Percentiles rank a stretch among this genome's conserved stretches.
Evolutionary conservation across 2,329 filamentous ascomycete species (phyloP).

Genomic region (Aspergillus amoenus): DNA sequence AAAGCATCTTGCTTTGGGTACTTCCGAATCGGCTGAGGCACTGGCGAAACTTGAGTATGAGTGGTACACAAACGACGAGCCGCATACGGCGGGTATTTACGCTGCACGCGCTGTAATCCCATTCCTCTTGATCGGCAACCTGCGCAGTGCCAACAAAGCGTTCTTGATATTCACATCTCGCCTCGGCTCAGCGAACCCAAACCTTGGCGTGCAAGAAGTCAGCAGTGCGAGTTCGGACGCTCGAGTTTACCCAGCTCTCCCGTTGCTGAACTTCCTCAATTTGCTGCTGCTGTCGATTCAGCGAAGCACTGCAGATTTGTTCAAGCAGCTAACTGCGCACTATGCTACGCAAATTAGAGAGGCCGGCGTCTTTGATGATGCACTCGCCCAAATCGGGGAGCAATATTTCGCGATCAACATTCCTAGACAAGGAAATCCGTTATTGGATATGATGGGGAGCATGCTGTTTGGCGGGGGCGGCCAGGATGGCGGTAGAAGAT

Average conservation of each 20-base stretch:
- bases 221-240: conserved; percentile 71
- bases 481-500: conserved; percentile 42
- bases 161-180: conserved; percentile 73
- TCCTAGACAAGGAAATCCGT: conserved; percentile 83
- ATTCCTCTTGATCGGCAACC: conserved; percentile 85
- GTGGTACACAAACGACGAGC: conserved; percentile 89
- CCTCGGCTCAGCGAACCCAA: conserved; percentile 57
- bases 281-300: conserved; percentile 81
- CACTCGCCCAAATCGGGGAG: conserved; percentile 83
- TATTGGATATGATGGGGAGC: conserved; percentile 97
- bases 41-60: conserved; percentile 83
- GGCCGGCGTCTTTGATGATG: conserved; percentile 73
- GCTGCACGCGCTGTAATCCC: conserved; percentile 83
- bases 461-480: conserved; percentile 78
- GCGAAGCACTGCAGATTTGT: conserved; percentile 74
- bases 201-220: conserved; percentile 76
- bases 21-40: conserved; percentile 78
- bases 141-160: conserved; percentile 82
- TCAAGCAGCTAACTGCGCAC: conserved; percentile 76
- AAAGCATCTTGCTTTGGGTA: conserved; percentile 82
- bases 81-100: conserved; percentile 83
- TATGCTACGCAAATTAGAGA: conserved; percentile 80
- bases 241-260: conserved; percentile 83
- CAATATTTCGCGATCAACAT: conserved; percentile 95
- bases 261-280: conserved; percentile 92